A percentile compares a stretch with the other conserved stretches of the same genome.
Evolutionary conservation across 306 rosid genomes (phyloP).

Genomic region (Cicer arietinum): DNA sequence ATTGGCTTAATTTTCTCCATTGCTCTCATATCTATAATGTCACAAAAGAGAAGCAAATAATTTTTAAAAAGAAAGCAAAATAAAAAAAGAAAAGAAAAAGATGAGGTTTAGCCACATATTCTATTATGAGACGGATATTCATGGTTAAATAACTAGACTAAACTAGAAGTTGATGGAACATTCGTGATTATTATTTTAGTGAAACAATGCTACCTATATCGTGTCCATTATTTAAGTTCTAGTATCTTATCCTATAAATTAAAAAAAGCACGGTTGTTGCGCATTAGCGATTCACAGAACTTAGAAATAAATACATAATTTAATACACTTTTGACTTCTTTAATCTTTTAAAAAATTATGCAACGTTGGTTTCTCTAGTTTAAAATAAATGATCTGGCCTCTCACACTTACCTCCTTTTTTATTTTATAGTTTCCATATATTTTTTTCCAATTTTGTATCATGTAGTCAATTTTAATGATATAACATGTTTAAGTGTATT

Average conservation of each 20-base stretch:
- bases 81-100: background rate
- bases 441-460: too few relatives aligned
- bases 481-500: too few relatives aligned
- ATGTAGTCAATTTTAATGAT: too few relatives aligned
- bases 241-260: background rate
- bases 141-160: constrained; percentile 1
- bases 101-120: constrained; percentile 45
- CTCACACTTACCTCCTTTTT: too few relatives aligned
- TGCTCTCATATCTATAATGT: constrained; percentile 4
- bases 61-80: constrained; percentile 7
- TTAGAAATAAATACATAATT: background rate
- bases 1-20: background rate
- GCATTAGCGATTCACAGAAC: constrained; percentile 16
- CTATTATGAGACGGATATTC: constrained; percentile 38
- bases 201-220: background rate
- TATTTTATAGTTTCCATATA: too few relatives aligned
- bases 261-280: constrained; percentile 25
- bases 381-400: too few relatives aligned
- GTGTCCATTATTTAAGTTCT: constrained; percentile 18
- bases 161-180: constrained; percentile 27
- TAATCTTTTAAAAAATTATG: too few relatives aligned
- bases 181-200: background rate
- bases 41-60: background rate
- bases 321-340: too few relatives aligned
- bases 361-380: too few relatives aligned